phyloP scores from a whole-genome alignment of 1,139 yeast species.

The Pichiaceae sp. region DNA sequence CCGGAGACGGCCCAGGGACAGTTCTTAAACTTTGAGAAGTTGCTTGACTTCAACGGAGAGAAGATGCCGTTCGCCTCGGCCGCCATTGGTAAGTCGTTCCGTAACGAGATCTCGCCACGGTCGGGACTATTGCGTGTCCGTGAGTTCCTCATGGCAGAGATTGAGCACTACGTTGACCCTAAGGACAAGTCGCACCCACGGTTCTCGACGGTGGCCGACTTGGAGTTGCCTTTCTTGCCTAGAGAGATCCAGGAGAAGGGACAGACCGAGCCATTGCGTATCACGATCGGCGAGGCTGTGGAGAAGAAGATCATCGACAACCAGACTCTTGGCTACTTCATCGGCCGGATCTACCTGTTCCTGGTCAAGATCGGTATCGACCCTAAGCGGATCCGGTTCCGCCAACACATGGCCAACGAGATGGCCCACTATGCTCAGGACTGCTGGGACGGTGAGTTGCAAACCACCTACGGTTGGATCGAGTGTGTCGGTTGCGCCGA shows the following conservation, averaged over 20 bases:
- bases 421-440: conserved; percentile 99
- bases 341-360: conserved; percentile 85
- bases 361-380: conserved; percentile 87
- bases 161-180: conserved; percentile 97
- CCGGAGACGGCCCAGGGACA: conserved; percentile 99
- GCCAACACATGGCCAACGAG: conserved; percentile 98
- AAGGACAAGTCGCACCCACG: conserved; percentile 72
- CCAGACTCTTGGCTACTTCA: conserved; percentile 93
- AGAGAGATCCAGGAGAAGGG: conserved; percentile 85
- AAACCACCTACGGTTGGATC: conserved; percentile 96
- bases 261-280: conserved; percentile 53
- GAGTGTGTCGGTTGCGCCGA: conserved; percentile 99
- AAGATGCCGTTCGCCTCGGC: conserved; percentile 99
- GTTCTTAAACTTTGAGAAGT: conserved; percentile 87
- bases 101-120: conserved; percentile 98
- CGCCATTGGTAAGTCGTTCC: conserved; percentile 94
- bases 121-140: conserved; percentile 96
- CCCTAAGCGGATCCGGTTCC: conserved; percentile 75
- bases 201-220: conserved; percentile 67
- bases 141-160: conserved; percentile 98
- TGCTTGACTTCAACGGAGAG: conserved; percentile 90
- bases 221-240: conserved; percentile 72
- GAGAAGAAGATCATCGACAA: conserved; percentile 82
- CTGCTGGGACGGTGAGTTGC: conserved; percentile 99
- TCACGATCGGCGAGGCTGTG: conserved; percentile 88